Conservation (phyloP, 768 basidiomycete species). For the Suillus americanus region DNA sequence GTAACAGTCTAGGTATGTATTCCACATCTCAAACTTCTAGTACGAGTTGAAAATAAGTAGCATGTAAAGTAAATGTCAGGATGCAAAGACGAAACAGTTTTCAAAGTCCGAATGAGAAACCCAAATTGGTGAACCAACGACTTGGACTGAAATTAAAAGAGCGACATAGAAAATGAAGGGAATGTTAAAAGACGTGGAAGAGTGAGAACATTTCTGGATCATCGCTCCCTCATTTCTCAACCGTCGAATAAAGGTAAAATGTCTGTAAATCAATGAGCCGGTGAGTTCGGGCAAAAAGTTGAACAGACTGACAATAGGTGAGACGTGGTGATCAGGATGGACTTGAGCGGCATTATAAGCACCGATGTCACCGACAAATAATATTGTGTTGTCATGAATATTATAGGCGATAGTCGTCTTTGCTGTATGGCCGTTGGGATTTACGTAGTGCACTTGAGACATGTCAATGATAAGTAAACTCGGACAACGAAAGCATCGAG, state of each 20-base stretch:
- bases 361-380: slow-evolving; percentile 44
- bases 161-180: not conserved
- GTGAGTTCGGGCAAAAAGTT: not conserved
- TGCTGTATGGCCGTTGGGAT: slow-evolving; percentile 41
- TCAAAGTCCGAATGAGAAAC: not conserved
- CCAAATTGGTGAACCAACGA: not conserved
- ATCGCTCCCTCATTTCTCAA: not conserved
- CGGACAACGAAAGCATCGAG: not conserved
- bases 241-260: not conserved
- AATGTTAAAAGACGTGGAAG: slow-evolving; percentile 3
- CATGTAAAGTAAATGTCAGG: not conserved
- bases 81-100: not conserved
- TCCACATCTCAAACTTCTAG: not conserved
- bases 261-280: slow-evolving; percentile 1
- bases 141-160: not conserved
- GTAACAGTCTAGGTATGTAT: not conserved
- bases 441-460: slow-evolving; percentile 44
- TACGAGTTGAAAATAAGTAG: not conserved
- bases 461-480: not conserved
- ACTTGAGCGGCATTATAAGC: slow-evolving; percentile 37
- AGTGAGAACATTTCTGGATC: not conserved
- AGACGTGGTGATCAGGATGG: slow-evolving; percentile 8
- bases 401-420: slow-evolving; percentile 41
- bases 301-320: slow-evolving; percentile 33
- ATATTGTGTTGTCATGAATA: slow-evolving; percentile 37